phyloP scores from a whole-genome alignment of 2,329 filamentous ascomycete genomes.

The Saccharata proteae region DNA sequence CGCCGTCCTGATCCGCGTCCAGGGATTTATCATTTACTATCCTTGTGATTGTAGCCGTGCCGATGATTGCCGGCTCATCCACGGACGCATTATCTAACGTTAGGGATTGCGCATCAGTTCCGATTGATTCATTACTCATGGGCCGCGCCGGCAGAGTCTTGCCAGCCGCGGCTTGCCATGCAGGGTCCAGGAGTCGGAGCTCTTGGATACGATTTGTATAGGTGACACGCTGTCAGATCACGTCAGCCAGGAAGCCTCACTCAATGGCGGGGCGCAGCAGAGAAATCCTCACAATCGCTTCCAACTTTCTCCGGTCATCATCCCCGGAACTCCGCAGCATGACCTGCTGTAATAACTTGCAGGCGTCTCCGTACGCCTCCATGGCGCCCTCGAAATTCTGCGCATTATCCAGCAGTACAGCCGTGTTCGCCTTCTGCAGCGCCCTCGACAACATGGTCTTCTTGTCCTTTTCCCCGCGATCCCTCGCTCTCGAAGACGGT shows the following conservation, averaged over 20 bases:
- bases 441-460: constrained; percentile 97
- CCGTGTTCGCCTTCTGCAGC: constrained; percentile 88
- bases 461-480: constrained; percentile 43
- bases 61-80: constrained; percentile 31
- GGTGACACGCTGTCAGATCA: constrained; percentile 55
- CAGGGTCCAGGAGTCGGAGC: constrained; percentile 58
- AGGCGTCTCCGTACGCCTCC: constrained; percentile 84
- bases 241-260: not conserved
- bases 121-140: constrained; percentile 46
- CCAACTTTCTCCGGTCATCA: constrained; percentile 80
- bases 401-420: constrained; percentile 89
- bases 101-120: constrained; percentile 18
- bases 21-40: constrained; percentile 33
- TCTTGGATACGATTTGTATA: constrained; percentile 87
- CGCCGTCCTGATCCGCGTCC: constrained; percentile 11
- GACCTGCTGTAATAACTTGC: constrained; percentile 74
- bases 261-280: no score
- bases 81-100: constrained; percentile 26
- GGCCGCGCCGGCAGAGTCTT: constrained; percentile 68
- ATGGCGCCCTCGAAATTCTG: constrained; percentile 88
- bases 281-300: constrained; percentile 89
- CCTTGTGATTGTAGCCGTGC: constrained; percentile 42
- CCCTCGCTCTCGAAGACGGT: constrained; percentile 23
- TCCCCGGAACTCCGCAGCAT: constrained; percentile 72
- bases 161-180: constrained; percentile 36